Conservation (phyloP, 2,329 filamentous ascomycete species). For the Fusarium sacchari region DNA sequence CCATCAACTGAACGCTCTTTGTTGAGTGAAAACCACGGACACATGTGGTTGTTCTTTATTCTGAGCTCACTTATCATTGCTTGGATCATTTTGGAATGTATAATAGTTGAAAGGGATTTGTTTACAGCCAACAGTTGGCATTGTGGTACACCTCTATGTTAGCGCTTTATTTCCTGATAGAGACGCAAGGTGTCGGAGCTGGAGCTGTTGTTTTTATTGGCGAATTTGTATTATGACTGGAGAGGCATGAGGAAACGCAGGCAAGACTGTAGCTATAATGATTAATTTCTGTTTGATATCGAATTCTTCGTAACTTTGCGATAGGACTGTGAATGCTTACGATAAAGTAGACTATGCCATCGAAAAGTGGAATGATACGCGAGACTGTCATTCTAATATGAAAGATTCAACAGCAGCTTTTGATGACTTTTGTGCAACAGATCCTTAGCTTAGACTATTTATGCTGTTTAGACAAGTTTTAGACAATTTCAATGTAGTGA, state of each 20-base stretch:
- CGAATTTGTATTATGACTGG: background rate
- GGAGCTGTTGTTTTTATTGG: background rate
- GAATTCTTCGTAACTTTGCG: background rate
- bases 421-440: background rate
- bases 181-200: background rate
- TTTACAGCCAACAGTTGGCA: conserved; percentile 3
- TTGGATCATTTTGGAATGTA: conserved; percentile 2
- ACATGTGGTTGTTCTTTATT: background rate
- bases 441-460: background rate
- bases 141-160: conserved; percentile 1
- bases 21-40: background rate
- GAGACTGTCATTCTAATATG: too few relatives aligned
- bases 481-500: background rate
- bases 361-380: background rate
- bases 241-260: background rate
- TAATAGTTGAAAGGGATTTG: conserved; percentile 1
- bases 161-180: conserved; percentile 5
- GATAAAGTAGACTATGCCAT: background rate
- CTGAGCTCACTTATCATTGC: background rate
- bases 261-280: background rate
- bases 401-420: background rate
- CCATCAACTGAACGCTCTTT: conserved; percentile 20
- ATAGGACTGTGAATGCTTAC: too few relatives aligned
- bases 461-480: background rate
- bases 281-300: background rate